Percentiles rank a stretch among this genome's conserved stretches.
These are phyloP conservation scores for Ophiocordyceps camponoti-floridani DNA, from an alignment of 2,329 filamentous ascomycete species.

Conservation along the genomic window DNA sequence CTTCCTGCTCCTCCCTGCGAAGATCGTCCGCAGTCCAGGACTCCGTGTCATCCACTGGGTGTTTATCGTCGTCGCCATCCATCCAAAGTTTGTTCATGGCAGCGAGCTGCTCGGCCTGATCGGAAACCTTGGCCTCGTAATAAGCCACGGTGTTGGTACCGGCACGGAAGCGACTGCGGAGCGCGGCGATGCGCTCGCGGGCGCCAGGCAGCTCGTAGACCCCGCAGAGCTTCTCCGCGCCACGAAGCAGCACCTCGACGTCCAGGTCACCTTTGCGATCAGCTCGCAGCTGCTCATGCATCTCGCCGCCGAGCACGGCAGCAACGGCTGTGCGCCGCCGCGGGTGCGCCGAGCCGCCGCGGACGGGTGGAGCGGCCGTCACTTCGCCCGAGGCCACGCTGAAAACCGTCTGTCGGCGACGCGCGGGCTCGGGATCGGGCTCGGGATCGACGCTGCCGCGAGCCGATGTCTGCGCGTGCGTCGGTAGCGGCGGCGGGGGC, in stretches of 20 bases:
- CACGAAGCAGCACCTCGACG: constrained; percentile 65
- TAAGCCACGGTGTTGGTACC: constrained; percentile 57
- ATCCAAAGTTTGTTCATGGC: constrained; percentile 50
- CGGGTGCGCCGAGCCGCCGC: constrained; percentile 25
- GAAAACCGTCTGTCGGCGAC: constrained; percentile 45
- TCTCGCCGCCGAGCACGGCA: constrained; percentile 70
- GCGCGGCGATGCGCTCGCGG: constrained; percentile 51
- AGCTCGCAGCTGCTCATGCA: constrained; percentile 62
- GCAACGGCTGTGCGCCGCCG: constrained; percentile 71
- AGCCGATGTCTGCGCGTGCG: neutral
- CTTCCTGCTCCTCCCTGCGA: constrained; percentile 49
- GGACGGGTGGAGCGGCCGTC: constrained; percentile 33
- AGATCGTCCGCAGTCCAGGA: constrained; percentile 51
- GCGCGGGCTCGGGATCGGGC: constrained; percentile 13
- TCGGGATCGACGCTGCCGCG: constrained; percentile 11
- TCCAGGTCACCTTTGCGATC: constrained; percentile 52
- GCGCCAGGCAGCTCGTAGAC: constrained; percentile 78
- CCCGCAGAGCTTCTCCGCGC: constrained; percentile 75
- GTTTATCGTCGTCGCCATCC: constrained; percentile 32
- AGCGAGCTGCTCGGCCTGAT: constrained; percentile 57
- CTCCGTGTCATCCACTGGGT: constrained; percentile 26
- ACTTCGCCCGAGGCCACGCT: constrained; percentile 46
- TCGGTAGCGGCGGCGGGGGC: constrained; percentile 31
- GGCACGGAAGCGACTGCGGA: constrained; percentile 54
- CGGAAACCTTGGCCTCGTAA: constrained; percentile 63